Evolutionary conservation across 1,139 yeast genomes (phyloP), one percentile per base, ranked within the genome.

Genomic region (Sugiyamaella neomexicana): DNA sequence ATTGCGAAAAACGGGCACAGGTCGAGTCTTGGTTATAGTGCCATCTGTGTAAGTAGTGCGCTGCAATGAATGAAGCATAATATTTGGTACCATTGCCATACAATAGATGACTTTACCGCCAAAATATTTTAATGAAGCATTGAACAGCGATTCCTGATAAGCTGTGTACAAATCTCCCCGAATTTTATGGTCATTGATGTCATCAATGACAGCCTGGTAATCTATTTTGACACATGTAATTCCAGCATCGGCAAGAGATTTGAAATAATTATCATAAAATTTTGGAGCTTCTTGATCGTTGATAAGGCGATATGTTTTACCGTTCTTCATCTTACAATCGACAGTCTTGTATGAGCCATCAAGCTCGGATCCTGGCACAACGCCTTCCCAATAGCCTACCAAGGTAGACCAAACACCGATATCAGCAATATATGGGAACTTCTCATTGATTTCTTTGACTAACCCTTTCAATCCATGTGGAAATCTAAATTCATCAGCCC

Each of bases 321-420:
- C 47, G 20, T 39, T 15, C 31, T 36, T 44, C 39, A 54, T 37
- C 7, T n/a, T 34, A 20, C 31, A 43, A 40, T 51, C 55, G n/a
- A 56, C 55, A 23, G 62, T 61, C 39, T 53, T 58, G 50, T 63
- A 66, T 17, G 46, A 49, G 41, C 54, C 36, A 32, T 62, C 66
- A 23, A 62, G 46, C 41, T 55, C 57, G 12, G 67, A 59, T 6
- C 60, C 62, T 3, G 63, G 67, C 2, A 54, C 58, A 23, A 68
- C 55, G 1, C 72, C 72, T 40, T 66, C 60, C 71, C 72, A 69
- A 48, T 67, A 68, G 5, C 72, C 72, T 10, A 58, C 54, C 13
- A 69, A 48, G 1, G 72, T 68, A 16, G 68, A 67, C 72, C 72
- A 68, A 7, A 68, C 71, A 2, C 68, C 69, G 42, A 68, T 62